Base-by-base conservation (phyloP, 2,329 filamentous ascomycete species). In the Ophiocordyceps camponoti-leonardi region DNA sequence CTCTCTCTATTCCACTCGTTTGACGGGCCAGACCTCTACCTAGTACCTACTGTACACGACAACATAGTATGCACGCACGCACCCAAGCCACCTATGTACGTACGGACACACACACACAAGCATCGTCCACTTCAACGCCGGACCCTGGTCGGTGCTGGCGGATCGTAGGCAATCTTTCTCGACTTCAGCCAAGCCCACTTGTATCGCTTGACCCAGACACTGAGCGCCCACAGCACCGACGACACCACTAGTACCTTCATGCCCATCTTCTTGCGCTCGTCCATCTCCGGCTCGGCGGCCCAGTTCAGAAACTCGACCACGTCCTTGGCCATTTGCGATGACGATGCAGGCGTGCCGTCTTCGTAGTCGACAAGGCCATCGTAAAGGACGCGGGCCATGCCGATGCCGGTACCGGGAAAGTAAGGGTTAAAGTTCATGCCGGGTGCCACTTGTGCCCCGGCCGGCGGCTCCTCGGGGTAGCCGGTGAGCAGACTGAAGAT, bases 361-460 rank as follows among this genome's bases (percentile, higher is more conserved):
- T 98, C 92, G 71, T 96, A 98, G 67, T 98, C 92, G 52, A 98
- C 92, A 48, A 98, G 72, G 52, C 86, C 92, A 56, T 98, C 92
- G 70, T 94, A 98, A 49, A 98, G 79, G 50, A 96, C 92, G 79
- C 92, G 90, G 58, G 83, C 90, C 92, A 98, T 98, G 59, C 85
- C 92, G 65, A 98, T 98, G 63, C 90, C 90, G 56, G 92, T 96
- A 62, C 92, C 92, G 48, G 92, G 92, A 81, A 98, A 98, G 77
- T 95, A 98, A 49, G 92, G 92, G 79, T 98, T 98, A 80, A 98
- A 98, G 81, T 96, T 95, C 68, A 98, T 81, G 60, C 92, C 92
- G 50, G 81, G 79, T 57, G 80, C 81, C 49, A 98, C 83, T 57
- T 76, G 71, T 51, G 85, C 87, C 63, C 92, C 92, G 44, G 92